These are phyloP conservation scores for Colletotrichum chlorophyti DNA, from an alignment of 2,329 filamentous ascomycete genomes.

Conservation along the genomic window DNA sequence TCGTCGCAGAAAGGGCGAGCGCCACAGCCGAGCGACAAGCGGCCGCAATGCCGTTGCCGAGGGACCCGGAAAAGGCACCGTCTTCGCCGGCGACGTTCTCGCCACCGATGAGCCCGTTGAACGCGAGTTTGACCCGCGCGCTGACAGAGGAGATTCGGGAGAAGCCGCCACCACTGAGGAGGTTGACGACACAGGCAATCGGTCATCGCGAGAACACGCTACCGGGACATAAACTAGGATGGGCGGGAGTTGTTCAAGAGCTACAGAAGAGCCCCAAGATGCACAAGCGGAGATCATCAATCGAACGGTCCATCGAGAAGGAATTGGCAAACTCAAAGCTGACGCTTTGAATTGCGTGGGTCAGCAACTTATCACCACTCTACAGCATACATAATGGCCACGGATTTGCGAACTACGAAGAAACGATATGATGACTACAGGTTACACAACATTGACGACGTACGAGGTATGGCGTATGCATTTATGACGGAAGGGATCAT, in stretches of 20 bases:
- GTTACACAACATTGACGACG: neutral
- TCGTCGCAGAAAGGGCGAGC: conserved; percentile 51
- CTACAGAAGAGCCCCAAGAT: conserved; percentile 66
- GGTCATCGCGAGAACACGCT: conserved; percentile 57
- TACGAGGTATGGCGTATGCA: conserved; percentile 3
- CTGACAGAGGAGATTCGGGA: conserved; percentile 52
- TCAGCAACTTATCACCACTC: neutral
- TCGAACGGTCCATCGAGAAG: conserved; percentile 60
- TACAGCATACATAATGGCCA: neutral
- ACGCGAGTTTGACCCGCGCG: conserved; percentile 42
- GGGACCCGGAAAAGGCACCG: conserved; percentile 38
- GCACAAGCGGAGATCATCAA: conserved; percentile 67
- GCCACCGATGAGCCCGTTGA: conserved; percentile 38
- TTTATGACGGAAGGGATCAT: neutral
- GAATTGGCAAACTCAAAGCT: conserved; percentile 36
- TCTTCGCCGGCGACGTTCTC: conserved; percentile 33
- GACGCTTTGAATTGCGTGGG: conserved; percentile 39
- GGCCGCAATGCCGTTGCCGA: conserved; percentile 28
- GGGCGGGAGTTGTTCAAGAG: conserved; percentile 69
- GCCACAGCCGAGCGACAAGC: conserved; percentile 34
- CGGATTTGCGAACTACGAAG: neutral
- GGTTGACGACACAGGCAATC: conserved; percentile 60
- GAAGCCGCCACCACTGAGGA: conserved; percentile 56
- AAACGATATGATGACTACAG: conserved; percentile 11
- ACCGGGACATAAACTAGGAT: conserved; percentile 58